Base-by-base conservation (phyloP, 495 filamentous ascomycete species). In the Diplogelasinospora grovesii region DNA sequence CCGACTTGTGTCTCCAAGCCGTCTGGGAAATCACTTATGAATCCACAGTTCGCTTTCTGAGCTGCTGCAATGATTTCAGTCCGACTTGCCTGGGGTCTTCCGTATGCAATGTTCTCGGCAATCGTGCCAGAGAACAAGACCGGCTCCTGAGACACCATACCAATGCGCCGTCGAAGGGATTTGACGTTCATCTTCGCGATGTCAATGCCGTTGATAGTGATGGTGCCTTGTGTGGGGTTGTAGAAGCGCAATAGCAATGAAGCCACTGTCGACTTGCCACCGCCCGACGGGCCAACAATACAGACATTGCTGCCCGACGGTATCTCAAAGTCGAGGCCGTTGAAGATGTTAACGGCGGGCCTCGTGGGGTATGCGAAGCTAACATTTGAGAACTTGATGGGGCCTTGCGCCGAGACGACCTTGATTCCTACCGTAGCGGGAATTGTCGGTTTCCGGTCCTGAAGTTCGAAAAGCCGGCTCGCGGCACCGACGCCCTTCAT, bases 401-500 rank as follows among this genome's bases (percentile, higher is more conserved):
- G 74, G 10, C 92, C 92, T 41, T 85, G 85, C 2, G 89, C 89
- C 16, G 87, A 90, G 16, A 59, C 69, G 7, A 97, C 85, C 40
- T 79, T 79, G 14, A 69, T 50, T 39, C 92, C 92, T 24, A 80
- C 77, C 1, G 92, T 98, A 2, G 88, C 77, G 9, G 78, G 81
- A 39, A 97, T 96, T 2, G 78, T 83, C 1, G 89, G 82, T 29
- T 93, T 75, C 43, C 92, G 83, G 63, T 98, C 92, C 61, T 97
- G 89, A 4, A 98, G 73, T 57, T 98, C 92, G 56, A 98, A 98
- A 5, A 98, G 72, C 19, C 92, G 85, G 53, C 82, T 90, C 9
- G 92, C 93, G 25, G 92, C 92, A 50, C 92, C 92, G 16, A 95
- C 92, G 26, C 93, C 93, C 57, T 97, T 97, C 92, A 96, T 97